Base-by-base conservation (phyloP, 495 filamentous ascomycete species). In the Recurvomyces mirabilis region DNA sequence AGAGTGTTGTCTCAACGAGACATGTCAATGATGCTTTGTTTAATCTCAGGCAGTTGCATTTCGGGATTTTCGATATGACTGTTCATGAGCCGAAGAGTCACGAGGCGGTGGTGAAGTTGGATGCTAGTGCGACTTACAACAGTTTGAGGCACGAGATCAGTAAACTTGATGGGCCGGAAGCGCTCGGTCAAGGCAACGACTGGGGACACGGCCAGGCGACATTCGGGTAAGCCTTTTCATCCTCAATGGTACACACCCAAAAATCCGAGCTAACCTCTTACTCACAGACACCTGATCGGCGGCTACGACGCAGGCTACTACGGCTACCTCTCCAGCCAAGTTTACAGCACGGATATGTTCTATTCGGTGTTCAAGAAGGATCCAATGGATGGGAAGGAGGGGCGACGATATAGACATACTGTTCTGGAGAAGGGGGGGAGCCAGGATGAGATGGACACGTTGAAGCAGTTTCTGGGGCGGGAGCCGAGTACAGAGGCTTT, bases 301-400 rank as follows among this genome's bases (percentile, higher is more conserved):
- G 80, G 78, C 0, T 82, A 84, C 51, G 79, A 84, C 63, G 79
- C 74, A 24, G 82, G 80, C 14, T 83, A 82, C 61, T 84, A 83
- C 55, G 79, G 78, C 1, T 84, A 85, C 59, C 61, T 82, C 25
- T 74, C 68, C 19, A 60, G 52, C n/a, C 61, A 84, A 60, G 82
- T 85, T 34, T 85, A 83, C 63, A 77, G 73, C 10, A 68, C 74
- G 22, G 82, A 87, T 58, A 87, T 87, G 82, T 87, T 87, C 65
- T 78, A 82, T 59, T 67, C 71, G 0, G 73, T 75, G n/a, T 87
- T 87, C 64, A 78, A 77, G 65, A 65, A 67, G 46, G 64, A 83
- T 52, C 82, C 82, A 0, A 85, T 85, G 82, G 70, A 84, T 58
- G 65, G 60, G 18, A 66, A 62, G 33, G 69, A 82, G 54, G 82